Evolutionary conservation across 2,329 filamentous ascomycete species (phyloP), one percentile per base, ranked within the genome.

Genomic region (Colletotrichum theobromicola): DNA sequence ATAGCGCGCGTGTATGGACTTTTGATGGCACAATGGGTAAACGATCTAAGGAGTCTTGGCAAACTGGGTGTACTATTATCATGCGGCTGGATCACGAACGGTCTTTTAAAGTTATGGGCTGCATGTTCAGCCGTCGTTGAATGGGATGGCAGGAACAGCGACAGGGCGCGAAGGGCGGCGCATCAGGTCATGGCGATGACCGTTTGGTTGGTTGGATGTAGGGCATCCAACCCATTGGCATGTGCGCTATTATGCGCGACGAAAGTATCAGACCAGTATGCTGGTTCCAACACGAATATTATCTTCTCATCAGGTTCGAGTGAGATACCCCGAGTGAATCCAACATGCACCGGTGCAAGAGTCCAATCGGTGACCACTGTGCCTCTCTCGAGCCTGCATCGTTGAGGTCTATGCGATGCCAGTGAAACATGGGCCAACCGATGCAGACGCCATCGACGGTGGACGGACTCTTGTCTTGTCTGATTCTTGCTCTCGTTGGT

Each of bases 51-150:
- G 53, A 66, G 28, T 72, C 42, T 34, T 63, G 67, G 58, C 58
- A 57, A 61, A 61, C 53, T 72, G 69, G 68, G 77, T 81, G 79
- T 72, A 76, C 69, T 68, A 74, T 72, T 75, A 79, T 78, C n/a
- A 53, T 42, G 55, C 37, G 34, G 57, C 53, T 50, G 34, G 26
- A 67, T 58, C 34, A 55, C 32, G 28, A 68, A 72, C 30, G 63
- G 64, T 67, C 32, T 50, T 72, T 53, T 58, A 26, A 50, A 68
- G 64, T 60, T 55, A 28, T 34, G 66, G 55, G n/a, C 26, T 53
- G 66, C 35, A 68, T 67, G 30, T 18, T 57, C 53, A 28, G 61
- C 71, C n/a, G 35, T 57, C 37, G 32, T 34, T 10, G 35, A 63
- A 21, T 30, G 21, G 35, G 35, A 68, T 61, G 28, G 62, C 15